Evolutionary conservation across 2,329 filamentous ascomycete genomes (phyloP).

Genomic region (Sporothrix inflata): DNA sequence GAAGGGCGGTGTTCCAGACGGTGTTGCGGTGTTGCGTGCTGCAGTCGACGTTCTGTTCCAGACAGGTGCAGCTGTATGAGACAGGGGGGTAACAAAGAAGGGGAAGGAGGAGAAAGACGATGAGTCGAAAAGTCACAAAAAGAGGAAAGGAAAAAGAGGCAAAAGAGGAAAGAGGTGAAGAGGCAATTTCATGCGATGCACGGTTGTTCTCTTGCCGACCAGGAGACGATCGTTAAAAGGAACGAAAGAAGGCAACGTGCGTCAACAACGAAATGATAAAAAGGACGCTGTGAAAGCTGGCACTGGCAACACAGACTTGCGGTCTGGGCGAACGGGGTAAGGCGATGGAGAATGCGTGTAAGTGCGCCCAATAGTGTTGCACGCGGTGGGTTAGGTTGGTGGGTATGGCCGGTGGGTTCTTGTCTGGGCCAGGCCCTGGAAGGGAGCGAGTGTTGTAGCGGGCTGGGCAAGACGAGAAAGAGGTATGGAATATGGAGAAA

Average conservation of each 20-base stretch:
- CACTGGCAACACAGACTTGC: slow-evolving; percentile 19
- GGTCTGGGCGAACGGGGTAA: slow-evolving; percentile 15
- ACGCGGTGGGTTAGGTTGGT: not conserved
- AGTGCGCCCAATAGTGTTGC: slow-evolving; percentile 24
- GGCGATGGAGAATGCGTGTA: slow-evolving; percentile 25
- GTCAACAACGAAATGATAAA: slow-evolving; percentile 2
- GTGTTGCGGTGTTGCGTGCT: slow-evolving; percentile 24
- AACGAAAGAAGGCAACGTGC: not conserved
- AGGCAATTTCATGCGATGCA: slow-evolving; percentile 15
- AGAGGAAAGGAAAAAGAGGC: not conserved
- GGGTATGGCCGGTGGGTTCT: not conserved
- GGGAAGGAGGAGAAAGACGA: not conserved
- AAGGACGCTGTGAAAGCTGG: not conserved
- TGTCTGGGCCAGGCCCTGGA: slow-evolving; percentile 7
- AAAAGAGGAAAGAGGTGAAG: not conserved
- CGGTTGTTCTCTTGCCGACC: slow-evolving; percentile 14
- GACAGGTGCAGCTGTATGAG: slow-evolving; percentile 23
- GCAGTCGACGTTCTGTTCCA: slow-evolving; percentile 13
- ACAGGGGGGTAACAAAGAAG: slow-evolving; percentile 10
- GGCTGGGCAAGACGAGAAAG: not conserved
- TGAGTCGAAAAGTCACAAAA: not conserved
- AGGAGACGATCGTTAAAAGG: slow-evolving; percentile 4
- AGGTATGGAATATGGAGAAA: slow-evolving; percentile 7
- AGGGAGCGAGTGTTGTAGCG: slow-evolving; percentile 22
- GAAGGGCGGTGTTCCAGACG: slow-evolving; percentile 17